Percentiles rank a stretch among this genome's conserved stretches.
phyloP scores from a whole-genome alignment of 768 basidiomycete species.

The Termitomyces sp. region DNA sequence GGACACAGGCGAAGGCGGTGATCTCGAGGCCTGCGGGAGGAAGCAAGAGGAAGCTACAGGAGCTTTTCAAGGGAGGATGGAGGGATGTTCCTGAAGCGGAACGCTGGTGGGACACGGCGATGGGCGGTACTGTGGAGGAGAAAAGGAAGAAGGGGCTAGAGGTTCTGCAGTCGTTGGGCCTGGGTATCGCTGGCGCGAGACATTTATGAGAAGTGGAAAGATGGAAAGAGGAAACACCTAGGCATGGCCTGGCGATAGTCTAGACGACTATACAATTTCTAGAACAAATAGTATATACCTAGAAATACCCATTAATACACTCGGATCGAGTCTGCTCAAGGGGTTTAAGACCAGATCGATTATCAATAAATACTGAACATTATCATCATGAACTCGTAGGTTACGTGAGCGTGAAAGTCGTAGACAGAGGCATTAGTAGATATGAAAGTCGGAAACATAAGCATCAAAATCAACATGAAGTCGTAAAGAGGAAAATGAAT shows the following conservation, averaged over 20 bases:
- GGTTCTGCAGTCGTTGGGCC: constrained; percentile 29
- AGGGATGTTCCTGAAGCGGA: constrained; percentile 50
- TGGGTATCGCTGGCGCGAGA: constrained; percentile 33
- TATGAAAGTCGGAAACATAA: not conserved
- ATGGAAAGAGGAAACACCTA: not conserved
- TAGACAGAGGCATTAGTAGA: not conserved
- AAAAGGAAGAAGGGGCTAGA: constrained; percentile 30
- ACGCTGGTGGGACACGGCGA: constrained; percentile 68
- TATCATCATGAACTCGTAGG: not conserved
- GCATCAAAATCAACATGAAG: not conserved
- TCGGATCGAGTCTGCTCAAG: too few relatives aligned
- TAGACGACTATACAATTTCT: not conserved
- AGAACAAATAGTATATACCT: not conserved
- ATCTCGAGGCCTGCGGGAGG: constrained; percentile 31
- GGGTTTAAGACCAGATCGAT: not conserved
- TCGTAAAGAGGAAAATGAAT: not conserved
- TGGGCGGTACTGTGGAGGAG: constrained; percentile 46
- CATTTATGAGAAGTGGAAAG: constrained; percentile 4
- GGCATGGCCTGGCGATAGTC: not conserved
- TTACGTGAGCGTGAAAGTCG: not conserved
- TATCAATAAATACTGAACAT: not conserved
- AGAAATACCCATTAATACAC: not conserved
- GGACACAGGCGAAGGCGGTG: constrained; percentile 35
- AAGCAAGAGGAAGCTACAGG: constrained; percentile 35
- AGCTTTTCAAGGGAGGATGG: constrained; percentile 61